Evolutionary conservation across 2,329 filamentous ascomycete genomes (phyloP), one percentile per base, ranked within the genome.

Genomic region (Cyclaneusma minus): DNA sequence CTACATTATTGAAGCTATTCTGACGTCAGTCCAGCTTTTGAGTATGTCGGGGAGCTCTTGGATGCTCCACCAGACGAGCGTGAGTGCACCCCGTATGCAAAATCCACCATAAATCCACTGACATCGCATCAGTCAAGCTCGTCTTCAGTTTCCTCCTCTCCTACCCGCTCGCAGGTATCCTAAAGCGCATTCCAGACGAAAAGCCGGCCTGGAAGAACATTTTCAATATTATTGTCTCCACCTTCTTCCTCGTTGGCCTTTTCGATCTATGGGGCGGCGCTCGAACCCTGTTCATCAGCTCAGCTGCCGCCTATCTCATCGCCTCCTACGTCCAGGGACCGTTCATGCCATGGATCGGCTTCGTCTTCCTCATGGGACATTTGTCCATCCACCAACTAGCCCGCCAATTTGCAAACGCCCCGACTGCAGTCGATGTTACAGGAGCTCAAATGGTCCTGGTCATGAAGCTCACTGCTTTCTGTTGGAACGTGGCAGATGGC

Each of bases 261-360:
- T 98, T 92, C 52, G 80, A 92, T 45, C 65, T 98, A 24, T 95
- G 87, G 85, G 61, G 56, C 50, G 91, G 89, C 29, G 54, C 91
- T 9, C 65, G 68, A 20, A 93, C 85, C 3, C 57, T 98, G 20
- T 49, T 79, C 31, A 73, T 92, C 47, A 84, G 81, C 46, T 72
- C 87, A 1, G 68, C 64, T 11, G 85, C 72, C 25, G 70, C 81
- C 26, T 98, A 94, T 47, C 60, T 65, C 36, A 89, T 98, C 40
- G 79, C 87, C 27, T 71, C 77, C 38, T 85, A 74, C 48, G 59
- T 95, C 22, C 68, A 83, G 38, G 85, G 83, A 12, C 82, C 83
- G 1, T 81, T 87, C 48, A 98, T 98, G 89, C 89, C 89, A 57
- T 98, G 89, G 89, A 63, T 94, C 25, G 84, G 74, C 32, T 98